Base-by-base conservation (phyloP, 352 stramenopile species). In the Phytophthora fragariaefolia region DNA sequence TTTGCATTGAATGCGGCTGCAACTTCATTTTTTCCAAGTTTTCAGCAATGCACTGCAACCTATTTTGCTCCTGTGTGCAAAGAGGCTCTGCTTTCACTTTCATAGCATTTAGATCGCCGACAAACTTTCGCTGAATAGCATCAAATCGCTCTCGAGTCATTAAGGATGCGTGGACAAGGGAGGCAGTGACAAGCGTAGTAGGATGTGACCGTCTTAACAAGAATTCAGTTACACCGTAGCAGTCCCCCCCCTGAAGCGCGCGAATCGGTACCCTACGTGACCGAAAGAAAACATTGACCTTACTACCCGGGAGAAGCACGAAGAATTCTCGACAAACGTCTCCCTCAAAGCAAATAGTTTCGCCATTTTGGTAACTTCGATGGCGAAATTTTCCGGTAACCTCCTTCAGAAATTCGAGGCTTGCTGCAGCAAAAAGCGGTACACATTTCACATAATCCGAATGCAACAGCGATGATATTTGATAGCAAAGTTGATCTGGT, bases 121-220 rank as follows among this genome's bases (percentile, higher is more conserved):
- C 61, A 56, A 87, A 92, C 36, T 92, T 90, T 34, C 77, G 78
- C 10, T 75, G 62, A 6, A 90, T 71, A 1, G 69, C 63, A 45
- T 92, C 82, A 38, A 94, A 93, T 26, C 92, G 79, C 4, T 93
- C 82, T 32, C 76, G 69, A 1, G 71, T 74, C 28, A 91, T 89
- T 1, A 74, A 62, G 0, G 79, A 87, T 6, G 77, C 76, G 18
- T 91, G 80, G 15, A 89, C 80, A 4, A 77, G 64, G 1, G 75
- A 71, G 6, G 73, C 63, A 1, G 83, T 76, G 6, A 80, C 64
- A 1, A 90, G 58, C 1, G 73, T 83, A 1, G 74, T 78, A 27
- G 59, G 34, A 27, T 80, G 78, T n/a, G 76, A 72, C 22, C 80
- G 69, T 18, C 79, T 72, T 6, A 93, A 55, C 8, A 93, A 55